Percentiles rank a stretch among this genome's conserved stretches.
Conservation (phyloP, 352 stramenopile genomes). For the Chrysophaeum taylorii region DNA sequence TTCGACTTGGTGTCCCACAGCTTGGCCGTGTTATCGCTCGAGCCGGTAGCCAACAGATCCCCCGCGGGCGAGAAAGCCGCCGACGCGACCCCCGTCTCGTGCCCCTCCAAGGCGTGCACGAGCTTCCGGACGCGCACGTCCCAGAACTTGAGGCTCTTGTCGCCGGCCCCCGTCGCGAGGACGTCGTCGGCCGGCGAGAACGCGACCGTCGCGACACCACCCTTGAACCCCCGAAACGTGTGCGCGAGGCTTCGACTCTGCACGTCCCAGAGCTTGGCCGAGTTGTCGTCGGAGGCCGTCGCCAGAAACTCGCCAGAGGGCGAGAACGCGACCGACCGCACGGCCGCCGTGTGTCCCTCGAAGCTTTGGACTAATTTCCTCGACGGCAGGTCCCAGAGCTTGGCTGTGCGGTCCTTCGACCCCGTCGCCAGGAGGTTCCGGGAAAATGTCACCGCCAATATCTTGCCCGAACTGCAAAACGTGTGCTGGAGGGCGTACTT, state of each 20-base stretch:
- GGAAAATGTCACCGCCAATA: not conserved
- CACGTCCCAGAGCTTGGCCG: not conserved
- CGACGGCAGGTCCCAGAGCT: not conserved
- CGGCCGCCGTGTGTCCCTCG: not conserved
- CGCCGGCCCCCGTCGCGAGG: not conserved
- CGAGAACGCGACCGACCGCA: not conserved
- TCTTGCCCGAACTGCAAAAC: not conserved
- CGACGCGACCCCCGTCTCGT: not conserved
- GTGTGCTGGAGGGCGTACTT: no score
- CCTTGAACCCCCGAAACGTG: not conserved
- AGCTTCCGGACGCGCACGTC: not conserved
- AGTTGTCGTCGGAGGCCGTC: not conserved
- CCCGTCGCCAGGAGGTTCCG: not conserved
- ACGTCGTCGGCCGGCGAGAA: not conserved
- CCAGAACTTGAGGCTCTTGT: not conserved
- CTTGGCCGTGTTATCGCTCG: not conserved
- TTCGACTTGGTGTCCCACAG: not conserved
- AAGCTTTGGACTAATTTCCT: not conserved
- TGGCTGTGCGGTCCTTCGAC: not conserved
- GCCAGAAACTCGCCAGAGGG: not conserved
- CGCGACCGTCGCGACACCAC: not conserved
- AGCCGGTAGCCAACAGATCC: not conserved
- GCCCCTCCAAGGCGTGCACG: no score
- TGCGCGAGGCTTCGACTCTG: not conserved
- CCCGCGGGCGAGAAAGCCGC: no score